Percentiles rank a stretch among this genome's conserved stretches.
These are phyloP conservation scores for Sporothrix luriei DNA, from an alignment of 2,329 filamentous ascomycete species.

Conservation along the genomic window DNA sequence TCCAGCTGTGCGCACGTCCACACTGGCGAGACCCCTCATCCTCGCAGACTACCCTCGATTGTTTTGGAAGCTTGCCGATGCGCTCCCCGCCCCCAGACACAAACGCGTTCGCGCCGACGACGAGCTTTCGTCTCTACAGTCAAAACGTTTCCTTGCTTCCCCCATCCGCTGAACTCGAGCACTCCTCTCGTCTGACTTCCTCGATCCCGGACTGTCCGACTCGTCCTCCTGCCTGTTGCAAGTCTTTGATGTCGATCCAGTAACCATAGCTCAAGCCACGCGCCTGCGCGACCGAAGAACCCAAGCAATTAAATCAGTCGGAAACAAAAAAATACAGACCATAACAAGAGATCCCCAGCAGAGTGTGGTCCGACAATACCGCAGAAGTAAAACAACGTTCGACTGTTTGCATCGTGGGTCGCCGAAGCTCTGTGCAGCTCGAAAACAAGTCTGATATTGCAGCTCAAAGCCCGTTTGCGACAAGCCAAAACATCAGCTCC, in stretches of 20 bases:
- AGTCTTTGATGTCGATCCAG: slow-evolving; percentile 16
- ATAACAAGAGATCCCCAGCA: neutral
- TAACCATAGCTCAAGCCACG: neutral
- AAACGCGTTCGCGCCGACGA: slow-evolving; percentile 28
- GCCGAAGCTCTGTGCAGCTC: slow-evolving; percentile 10
- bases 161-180: neutral
- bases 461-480: slow-evolving; percentile 5
- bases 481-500: neutral
- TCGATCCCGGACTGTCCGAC: slow-evolving; percentile 24
- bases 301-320: neutral
- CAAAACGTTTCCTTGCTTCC: neutral
- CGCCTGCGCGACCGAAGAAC: neutral
- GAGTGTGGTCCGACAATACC: too few relatives aligned
- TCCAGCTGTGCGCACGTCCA: slow-evolving; percentile 3
- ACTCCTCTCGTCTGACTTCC: neutral
- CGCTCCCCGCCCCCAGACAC: neutral
- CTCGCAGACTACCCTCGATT: neutral
- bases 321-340: neutral
- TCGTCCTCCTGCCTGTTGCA: neutral
- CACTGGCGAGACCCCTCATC: neutral
- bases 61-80: slow-evolving; percentile 21
- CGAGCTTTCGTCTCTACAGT: slow-evolving; percentile 16
- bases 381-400: neutral
- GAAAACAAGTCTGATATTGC: slow-evolving; percentile 9
- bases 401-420: slow-evolving; percentile 5